Base-by-base conservation (phyloP, 1,284 basidiomycete genomes). In the Jaminaea rosea region DNA sequence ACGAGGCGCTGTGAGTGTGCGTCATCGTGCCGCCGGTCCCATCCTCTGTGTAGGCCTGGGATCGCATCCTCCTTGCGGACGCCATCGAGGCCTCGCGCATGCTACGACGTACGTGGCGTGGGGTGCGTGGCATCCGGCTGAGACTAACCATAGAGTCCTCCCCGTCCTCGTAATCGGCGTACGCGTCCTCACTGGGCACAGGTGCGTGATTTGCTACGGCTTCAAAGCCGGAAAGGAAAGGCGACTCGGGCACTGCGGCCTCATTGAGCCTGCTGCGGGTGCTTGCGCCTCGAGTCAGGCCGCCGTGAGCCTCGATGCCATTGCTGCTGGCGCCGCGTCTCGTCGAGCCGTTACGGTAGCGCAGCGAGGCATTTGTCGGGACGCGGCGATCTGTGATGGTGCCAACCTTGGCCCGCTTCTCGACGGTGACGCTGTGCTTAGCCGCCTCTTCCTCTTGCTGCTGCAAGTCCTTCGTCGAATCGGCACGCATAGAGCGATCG, bases 151-250 rank as follows among this genome's bases (percentile, higher is more conserved):
- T 42, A 11, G 39, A 42, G 11, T 56, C 58, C 48, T 67, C 62
- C 28, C 64, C 65, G 26, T 67, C 61, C 26, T 56, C 58, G 23
- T 59, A 67, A 52, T 56, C 59, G 19, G 56, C 47, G 15, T 59
- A 56, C 46, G 53, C 62, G 23, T 60, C 58, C 42, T 65, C 63
- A 46, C 55, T 60, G 3, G 55, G 51, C 19, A 69, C 52, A 7
- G 66, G 66, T 11, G 66, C 66, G 44, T 69, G 64, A 2, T 53
- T 53, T n/a, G 52, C 42, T 19, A 69, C 42, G 17, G 62, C 62
- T 28, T 69, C 66, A 46, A 60, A 63, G 13, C 56, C 60, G n/a
- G 66, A 69, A 0, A 69, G 44, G 60, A 69, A 69, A 1, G 66
- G 65, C 2, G 62, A 56, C 26, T 62, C 59, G 27, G 67, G 62